Evolutionary conservation across 2,329 filamentous ascomycete species (phyloP), one percentile per base, ranked within the genome.

Genomic region (Apiospora saccharicola): DNA sequence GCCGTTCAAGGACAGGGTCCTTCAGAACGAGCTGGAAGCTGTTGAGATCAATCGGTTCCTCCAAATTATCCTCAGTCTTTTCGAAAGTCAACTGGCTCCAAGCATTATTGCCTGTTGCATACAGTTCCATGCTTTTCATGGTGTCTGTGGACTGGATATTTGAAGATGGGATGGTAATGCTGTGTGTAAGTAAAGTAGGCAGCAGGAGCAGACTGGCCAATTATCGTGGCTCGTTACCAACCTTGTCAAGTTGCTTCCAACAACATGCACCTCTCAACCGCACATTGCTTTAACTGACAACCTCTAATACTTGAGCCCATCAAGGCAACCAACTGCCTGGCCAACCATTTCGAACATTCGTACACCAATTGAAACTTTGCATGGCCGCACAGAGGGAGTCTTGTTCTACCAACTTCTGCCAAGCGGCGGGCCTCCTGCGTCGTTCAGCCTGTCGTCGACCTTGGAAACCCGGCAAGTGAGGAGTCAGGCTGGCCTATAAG

Each of bases 41-140:
- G 24, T 72, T 72, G 4, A 89, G 24, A 75, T 91, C 89, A 5
- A 84, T 79, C 4, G 85, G 83, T 53, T 88, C 85, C 1, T 77
- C 68, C 26, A 61, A 4, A 72, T 73, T 8, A 22, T 51, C 6
- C 13, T 67, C 53, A 2, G 13, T 7, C n/a, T 51, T 19, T 53
- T 69, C 37, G n/a, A 71, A 64, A 57, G 19, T 10, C 53, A 71
- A 44, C 46, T 71, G 69, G 53, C 16, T 10, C 87, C 87, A 91
- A 71, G 88, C 87, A 76, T 91, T 91, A 80, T 89, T 87, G 53
- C 90, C 90, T 3, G 86, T 75, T 57, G 85, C 88, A 77, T 87
- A 88, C 6, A 91, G 79, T 70, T 86, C 82, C 87, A 89, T 81
- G n/a, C 10, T 37, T 30, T 37, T 37, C 26, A 37, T 61, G 53